phyloP scores from a whole-genome alignment of 129 eudicot species.

The Erigeron canadensis region DNA sequence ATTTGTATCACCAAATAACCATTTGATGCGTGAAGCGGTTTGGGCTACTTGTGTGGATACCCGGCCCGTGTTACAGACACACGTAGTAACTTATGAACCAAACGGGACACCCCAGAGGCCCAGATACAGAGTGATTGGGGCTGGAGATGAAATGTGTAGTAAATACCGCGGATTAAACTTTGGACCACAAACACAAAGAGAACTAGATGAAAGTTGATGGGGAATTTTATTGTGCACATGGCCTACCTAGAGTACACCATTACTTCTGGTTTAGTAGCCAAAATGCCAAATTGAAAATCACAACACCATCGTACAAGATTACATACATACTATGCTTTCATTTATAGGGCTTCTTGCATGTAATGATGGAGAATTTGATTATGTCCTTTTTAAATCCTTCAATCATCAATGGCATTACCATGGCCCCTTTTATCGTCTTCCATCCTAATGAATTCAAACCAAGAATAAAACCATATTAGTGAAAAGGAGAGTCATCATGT shows the following conservation, averaged over 20 bases:
- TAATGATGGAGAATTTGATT: constrained; percentile 77
- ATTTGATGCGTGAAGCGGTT: too few relatives aligned
- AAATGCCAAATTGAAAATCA: neutral
- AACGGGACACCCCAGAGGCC: too few relatives aligned
- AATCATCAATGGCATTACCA: constrained; percentile 90
- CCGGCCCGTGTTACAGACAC: too few relatives aligned
- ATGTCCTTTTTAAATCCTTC: constrained; percentile 75
- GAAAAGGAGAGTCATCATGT: neutral
- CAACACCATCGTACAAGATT: neutral
- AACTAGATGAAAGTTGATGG: constrained; percentile 1
- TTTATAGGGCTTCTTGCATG: constrained; percentile 63
- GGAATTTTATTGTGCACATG: neutral
- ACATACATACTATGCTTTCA: constrained; percentile 4
- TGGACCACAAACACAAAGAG: neutral
- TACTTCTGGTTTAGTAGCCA: neutral
- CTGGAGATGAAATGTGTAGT: too few relatives aligned
- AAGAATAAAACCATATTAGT: neutral
- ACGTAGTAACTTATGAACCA: too few relatives aligned
- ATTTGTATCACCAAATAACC: too few relatives aligned
- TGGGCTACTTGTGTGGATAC: too few relatives aligned
- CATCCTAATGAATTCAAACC: constrained; percentile 52
- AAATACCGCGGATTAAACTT: too few relatives aligned
- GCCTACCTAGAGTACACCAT: neutral
- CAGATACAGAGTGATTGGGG: too few relatives aligned
- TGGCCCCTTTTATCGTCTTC: constrained; percentile 82